Evolutionary conservation across 1,284 basidiomycete species (phyloP).

Genomic region (Tranzscheliella williamsii): DNA sequence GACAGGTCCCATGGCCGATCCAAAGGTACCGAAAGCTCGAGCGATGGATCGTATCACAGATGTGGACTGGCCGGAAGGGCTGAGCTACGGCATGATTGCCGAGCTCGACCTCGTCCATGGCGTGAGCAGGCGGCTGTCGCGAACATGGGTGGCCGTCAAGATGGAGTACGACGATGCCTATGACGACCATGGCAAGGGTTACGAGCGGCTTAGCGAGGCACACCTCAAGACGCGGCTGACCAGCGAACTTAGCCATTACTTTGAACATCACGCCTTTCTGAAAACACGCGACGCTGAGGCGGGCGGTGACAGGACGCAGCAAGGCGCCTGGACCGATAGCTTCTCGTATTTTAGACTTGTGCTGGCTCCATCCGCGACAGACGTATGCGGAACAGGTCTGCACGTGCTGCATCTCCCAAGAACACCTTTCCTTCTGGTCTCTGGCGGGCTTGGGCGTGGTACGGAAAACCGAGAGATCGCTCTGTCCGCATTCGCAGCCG

Average conservation of each 20-base stretch:
- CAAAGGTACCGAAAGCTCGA: slow-evolving; percentile 37
- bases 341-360: slow-evolving; percentile 45
- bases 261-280: slow-evolving; percentile 43
- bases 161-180: slow-evolving; percentile 34
- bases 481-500: slow-evolving; percentile 29
- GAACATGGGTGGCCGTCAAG: slow-evolving; percentile 33
- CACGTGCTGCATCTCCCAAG: slow-evolving; percentile 38
- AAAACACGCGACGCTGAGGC: background rate
- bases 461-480: slow-evolving; percentile 33
- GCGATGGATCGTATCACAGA: slow-evolving; percentile 43
- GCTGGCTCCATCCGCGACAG: slow-evolving; percentile 18
- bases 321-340: slow-evolving; percentile 9
- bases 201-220: slow-evolving; percentile 15
- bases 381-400: slow-evolving; percentile 34
- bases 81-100: slow-evolving; percentile 46
- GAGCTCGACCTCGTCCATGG: slow-evolving; percentile 28
- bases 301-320: background rate
- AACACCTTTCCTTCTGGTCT: slow-evolving; percentile 36
- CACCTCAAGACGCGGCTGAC: slow-evolving; percentile 26
- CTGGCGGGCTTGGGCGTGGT: slow-evolving; percentile 29
- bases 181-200: slow-evolving; percentile 6
- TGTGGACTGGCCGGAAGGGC: slow-evolving; percentile 46
- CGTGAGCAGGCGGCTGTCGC: slow-evolving; percentile 5
- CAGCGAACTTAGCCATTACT: slow-evolving; percentile 39
- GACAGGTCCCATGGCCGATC: slow-evolving; percentile 37